Percentiles rank a stretch among this genome's conserved stretches.
These are phyloP conservation scores for Vaccinium macrocarpon DNA, from an alignment of 148 eudicot species.

Conservation along the genomic window DNA sequence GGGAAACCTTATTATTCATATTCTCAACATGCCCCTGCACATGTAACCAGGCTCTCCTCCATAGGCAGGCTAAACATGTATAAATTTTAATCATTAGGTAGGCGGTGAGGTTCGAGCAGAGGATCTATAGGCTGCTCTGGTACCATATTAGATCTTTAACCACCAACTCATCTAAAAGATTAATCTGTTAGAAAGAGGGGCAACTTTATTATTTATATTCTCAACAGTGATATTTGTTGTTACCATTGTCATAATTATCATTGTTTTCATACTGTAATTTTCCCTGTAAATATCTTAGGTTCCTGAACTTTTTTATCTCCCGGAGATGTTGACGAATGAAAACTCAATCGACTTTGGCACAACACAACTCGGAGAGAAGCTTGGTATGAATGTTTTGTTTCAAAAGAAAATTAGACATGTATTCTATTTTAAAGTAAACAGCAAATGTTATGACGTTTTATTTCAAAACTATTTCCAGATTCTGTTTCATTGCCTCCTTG, in stretches of 20 bases:
- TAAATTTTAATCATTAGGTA: too few relatives aligned
- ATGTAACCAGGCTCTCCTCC: too few relatives aligned
- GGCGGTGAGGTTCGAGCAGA: too few relatives aligned
- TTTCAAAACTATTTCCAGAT: constrained; percentile 35
- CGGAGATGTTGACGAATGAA: constrained; percentile 78
- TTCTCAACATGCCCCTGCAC: too few relatives aligned
- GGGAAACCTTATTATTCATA: too few relatives aligned
- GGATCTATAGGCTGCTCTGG: too few relatives aligned
- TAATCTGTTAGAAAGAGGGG: too few relatives aligned
- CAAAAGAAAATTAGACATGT: constrained; percentile 4
- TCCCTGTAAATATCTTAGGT: constrained; percentile 45
- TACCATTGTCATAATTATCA: neutral
- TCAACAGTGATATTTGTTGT: neutral
- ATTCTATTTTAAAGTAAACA: neutral
- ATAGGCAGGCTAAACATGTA: too few relatives aligned
- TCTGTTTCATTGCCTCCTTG: constrained; percentile 88
- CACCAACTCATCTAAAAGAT: too few relatives aligned
- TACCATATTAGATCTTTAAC: too few relatives aligned
- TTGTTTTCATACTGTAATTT: neutral
- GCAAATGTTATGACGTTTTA: neutral
- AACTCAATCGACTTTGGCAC: constrained; percentile 93
- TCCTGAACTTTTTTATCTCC: constrained; percentile 96
- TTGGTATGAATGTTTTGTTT: constrained; percentile 52
- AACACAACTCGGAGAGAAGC: constrained; percentile 91
- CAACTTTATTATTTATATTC: too few relatives aligned